phyloP scores from a whole-genome alignment of 2,329 filamentous ascomycete species.

The Epicoccum sorghinum region DNA sequence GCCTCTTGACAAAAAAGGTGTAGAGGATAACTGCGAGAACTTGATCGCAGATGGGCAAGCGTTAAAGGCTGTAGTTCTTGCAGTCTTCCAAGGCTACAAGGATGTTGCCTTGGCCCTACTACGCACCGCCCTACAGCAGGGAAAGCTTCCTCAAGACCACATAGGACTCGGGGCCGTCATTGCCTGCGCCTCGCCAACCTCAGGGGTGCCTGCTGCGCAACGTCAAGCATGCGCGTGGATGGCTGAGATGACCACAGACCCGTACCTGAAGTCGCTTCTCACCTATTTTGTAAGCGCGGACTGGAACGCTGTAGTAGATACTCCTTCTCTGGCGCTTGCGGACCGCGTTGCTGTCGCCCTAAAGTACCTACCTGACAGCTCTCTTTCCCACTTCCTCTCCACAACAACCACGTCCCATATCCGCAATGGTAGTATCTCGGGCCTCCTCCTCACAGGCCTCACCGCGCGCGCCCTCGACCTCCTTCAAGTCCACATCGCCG shows the following conservation, averaged over 20 bases:
- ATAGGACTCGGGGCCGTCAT: constrained; percentile 57
- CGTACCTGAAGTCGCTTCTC: constrained; percentile 80
- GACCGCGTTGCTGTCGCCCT: constrained; percentile 78
- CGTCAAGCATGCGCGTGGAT: constrained; percentile 67
- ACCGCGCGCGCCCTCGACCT: constrained; percentile 75
- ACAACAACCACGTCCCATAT: constrained; percentile 65
- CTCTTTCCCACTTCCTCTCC: constrained; percentile 53
- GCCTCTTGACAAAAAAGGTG: constrained; percentile 64
- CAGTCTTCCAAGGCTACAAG: constrained; percentile 74
- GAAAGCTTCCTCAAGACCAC: constrained; percentile 62
- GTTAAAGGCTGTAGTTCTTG: constrained; percentile 78
- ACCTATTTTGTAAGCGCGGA: constrained; percentile 77
- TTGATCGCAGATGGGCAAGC: constrained; percentile 63
- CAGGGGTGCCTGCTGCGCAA: constrained; percentile 60
- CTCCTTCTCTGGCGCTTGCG: constrained; percentile 73
- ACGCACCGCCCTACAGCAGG: constrained; percentile 69
- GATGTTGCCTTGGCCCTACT: constrained; percentile 73
- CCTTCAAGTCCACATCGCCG: constrained; percentile 75
- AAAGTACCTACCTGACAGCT: constrained; percentile 67
- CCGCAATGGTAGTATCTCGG: constrained; percentile 74
- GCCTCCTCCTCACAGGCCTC: constrained; percentile 78
- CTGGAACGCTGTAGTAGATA: constrained; percentile 76
- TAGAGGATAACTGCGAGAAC: constrained; percentile 55
- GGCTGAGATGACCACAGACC: constrained; percentile 70
- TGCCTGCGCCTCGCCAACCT: constrained; percentile 50